Evolutionary conservation across 2,329 filamentous ascomycete species (phyloP).

Genomic region (Pseudogymnoascus sp.): DNA sequence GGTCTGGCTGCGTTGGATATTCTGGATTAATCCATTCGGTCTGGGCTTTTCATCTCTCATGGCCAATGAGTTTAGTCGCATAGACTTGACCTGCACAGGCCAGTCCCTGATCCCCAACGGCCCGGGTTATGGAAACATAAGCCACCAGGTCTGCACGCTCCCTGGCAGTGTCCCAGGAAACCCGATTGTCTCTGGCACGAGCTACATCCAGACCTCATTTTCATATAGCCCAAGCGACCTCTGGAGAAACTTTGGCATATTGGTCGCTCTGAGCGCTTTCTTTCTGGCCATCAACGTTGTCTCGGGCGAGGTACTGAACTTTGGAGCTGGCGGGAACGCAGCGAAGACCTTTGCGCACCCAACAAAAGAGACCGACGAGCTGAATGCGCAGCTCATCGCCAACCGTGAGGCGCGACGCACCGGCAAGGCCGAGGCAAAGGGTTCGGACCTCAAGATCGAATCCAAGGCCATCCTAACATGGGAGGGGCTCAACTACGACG

Average conservation of each 20-base stretch:
- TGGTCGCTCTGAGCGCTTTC: slow-evolving; percentile 54
- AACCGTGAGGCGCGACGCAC: neutral
- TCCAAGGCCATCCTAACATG: slow-evolving; percentile 66
- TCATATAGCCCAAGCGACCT: slow-evolving; percentile 44
- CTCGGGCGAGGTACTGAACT: slow-evolving; percentile 44
- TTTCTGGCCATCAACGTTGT: slow-evolving; percentile 50
- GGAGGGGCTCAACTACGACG: slow-evolving; percentile 61
- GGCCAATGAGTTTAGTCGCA: slow-evolving; percentile 59
- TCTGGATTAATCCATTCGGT: slow-evolving; percentile 57
- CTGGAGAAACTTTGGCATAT: slow-evolving; percentile 53
- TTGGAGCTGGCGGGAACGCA: slow-evolving; percentile 73
- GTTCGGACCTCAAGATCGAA: slow-evolving; percentile 35
- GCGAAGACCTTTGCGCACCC: slow-evolving; percentile 69
- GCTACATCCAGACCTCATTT: slow-evolving; percentile 44
- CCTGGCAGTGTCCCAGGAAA: slow-evolving; percentile 43
- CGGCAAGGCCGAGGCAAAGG: slow-evolving; percentile 14
- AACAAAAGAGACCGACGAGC: slow-evolving; percentile 53
- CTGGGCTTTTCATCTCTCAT: slow-evolving; percentile 62
- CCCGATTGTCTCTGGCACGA: slow-evolving; percentile 45
- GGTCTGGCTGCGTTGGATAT: slow-evolving; percentile 55
- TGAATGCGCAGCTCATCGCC: slow-evolving; percentile 29
- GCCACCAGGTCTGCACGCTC: slow-evolving; percentile 46
- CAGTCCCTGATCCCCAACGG: slow-evolving; percentile 40
- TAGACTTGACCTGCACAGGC: slow-evolving; percentile 44
- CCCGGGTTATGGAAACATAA: slow-evolving; percentile 36